Conservation (phyloP, 305 asterid species). For the Fraxinus greggii region DNA sequence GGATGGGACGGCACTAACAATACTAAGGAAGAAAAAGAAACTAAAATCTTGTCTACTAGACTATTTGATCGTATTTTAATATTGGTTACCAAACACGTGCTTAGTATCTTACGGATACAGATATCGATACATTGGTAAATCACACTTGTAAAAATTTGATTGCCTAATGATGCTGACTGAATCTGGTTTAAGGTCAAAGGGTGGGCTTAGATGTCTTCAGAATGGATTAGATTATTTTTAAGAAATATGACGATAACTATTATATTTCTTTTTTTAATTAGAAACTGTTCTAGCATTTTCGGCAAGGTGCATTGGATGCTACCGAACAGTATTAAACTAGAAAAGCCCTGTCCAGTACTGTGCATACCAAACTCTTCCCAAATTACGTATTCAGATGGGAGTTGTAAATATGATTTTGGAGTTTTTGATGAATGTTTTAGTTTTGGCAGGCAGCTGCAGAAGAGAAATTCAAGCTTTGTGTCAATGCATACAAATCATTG, state of each 20-base stretch:
- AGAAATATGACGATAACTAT: not conserved
- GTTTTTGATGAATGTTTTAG: slow-evolving; percentile 3
- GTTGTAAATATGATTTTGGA: not conserved
- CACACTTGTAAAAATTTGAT: not conserved
- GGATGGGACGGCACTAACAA: not conserved
- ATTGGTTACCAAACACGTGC: not conserved
- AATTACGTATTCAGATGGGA: not conserved
- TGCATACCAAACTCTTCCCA: not conserved
- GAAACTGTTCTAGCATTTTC: not conserved
- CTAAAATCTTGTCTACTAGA: not conserved
- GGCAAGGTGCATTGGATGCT: not conserved
- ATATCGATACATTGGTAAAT: not conserved
- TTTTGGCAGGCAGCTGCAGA: slow-evolving; percentile 64
- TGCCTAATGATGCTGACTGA: not conserved
- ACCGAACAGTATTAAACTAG: not conserved
- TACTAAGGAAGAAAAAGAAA: not conserved
- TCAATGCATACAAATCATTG: slow-evolving; percentile 68
- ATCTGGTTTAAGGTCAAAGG: not conserved
- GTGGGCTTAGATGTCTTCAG: not conserved
- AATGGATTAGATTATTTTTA: not conserved
- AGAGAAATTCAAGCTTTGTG: slow-evolving; percentile 80
- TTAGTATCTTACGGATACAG: not conserved
- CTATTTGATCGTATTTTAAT: not conserved
- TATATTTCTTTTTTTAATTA: not conserved
- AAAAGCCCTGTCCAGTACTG: not conserved